These are phyloP conservation scores for Juncus effusus DNA, from an alignment of 176 grass and related monocot species.

Conservation along the genomic window DNA sequence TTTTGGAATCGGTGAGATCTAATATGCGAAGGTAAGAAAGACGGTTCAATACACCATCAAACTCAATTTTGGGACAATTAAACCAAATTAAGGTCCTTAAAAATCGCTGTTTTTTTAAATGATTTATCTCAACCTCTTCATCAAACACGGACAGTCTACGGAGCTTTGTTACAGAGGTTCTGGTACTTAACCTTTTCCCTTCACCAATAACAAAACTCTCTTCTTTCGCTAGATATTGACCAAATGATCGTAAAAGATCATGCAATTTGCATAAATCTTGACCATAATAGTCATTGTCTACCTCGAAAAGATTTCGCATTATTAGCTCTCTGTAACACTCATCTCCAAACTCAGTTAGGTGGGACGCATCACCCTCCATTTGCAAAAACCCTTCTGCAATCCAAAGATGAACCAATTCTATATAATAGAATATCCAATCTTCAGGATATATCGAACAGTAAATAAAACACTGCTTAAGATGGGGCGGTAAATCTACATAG, in stretches of 20 bases:
- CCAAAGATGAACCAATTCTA: slow-evolving; percentile 2
- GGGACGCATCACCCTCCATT: not conserved
- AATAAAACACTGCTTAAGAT: slow-evolving; percentile 36
- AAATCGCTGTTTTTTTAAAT: not conserved
- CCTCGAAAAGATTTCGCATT: slow-evolving; percentile 33
- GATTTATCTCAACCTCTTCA: not conserved
- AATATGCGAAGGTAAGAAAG: not conserved
- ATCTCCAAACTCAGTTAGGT: not conserved
- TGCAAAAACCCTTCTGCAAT: slow-evolving; percentile 29
- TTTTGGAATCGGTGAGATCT: not conserved
- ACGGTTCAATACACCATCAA: not conserved
- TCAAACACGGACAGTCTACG: not conserved
- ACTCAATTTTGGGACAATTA: not conserved
- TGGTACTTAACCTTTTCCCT: not conserved
- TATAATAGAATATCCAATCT: not conserved
- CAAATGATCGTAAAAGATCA: not conserved
- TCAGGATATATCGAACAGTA: slow-evolving; percentile 36
- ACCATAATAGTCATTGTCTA: not conserved
- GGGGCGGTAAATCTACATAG: slow-evolving; percentile 18
- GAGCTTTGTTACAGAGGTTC: not conserved
- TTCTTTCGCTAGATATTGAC: not conserved
- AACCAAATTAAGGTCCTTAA: not conserved
- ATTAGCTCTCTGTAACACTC: slow-evolving; percentile 29
- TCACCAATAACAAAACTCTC: not conserved
- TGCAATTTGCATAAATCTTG: slow-evolving; percentile 5